Base-by-base conservation (phyloP, 352 stramenopile genomes). In the Phytophthora pluvialis region DNA sequence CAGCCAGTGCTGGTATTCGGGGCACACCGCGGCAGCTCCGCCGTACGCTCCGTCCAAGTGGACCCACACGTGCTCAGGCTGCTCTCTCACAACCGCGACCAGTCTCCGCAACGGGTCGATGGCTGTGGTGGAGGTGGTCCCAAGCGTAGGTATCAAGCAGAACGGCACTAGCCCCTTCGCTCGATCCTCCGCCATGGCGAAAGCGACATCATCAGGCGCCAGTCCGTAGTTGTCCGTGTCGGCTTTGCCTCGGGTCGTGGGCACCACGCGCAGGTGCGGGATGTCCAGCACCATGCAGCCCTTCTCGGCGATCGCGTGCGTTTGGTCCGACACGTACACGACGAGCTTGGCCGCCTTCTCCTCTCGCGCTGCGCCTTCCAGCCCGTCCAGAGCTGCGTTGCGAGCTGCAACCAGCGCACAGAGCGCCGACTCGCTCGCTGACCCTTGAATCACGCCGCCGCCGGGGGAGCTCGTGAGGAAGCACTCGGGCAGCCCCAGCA, bases 251-350 rank as follows among this genome's bases (percentile, higher is more conserved):
- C 77, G 72, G 52, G 65, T 64, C 3, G 78, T 89, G 29, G 73
- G 61, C 35, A 93, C 70, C 13, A 81, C 65, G n/a, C 81, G 78
- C 46, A 89, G 57, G 28, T 88, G 77, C 0, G 74, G 67, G 38
- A 91, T 73, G 13, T 88, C 83, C 18, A 91, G 66, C 39, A 93
- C 78, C 67, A 88, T 88, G 59, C 75, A 83, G 5, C 79, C 81
- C 54, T 93, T 93, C 57, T 85, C 65, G 3, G 73, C 82, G 59
- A 86, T 85, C 5, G 78, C 75, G 55, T 93, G 82, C 3, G 82
- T 89, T 70, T 93, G 85, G 53, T 91, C 82, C 32, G 76, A 89
- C 5, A 84, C 71, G 67, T 93, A 92, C 18, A 83, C 58, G 10
- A 85, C 78, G 15, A 92, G 72, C 11, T 81, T 77, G 15, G 73